Evolutionary conservation across 768 basidiomycete species (phyloP), one percentile per base, ranked within the genome.

Genomic region (Leccinellum rugosiceps): DNA sequence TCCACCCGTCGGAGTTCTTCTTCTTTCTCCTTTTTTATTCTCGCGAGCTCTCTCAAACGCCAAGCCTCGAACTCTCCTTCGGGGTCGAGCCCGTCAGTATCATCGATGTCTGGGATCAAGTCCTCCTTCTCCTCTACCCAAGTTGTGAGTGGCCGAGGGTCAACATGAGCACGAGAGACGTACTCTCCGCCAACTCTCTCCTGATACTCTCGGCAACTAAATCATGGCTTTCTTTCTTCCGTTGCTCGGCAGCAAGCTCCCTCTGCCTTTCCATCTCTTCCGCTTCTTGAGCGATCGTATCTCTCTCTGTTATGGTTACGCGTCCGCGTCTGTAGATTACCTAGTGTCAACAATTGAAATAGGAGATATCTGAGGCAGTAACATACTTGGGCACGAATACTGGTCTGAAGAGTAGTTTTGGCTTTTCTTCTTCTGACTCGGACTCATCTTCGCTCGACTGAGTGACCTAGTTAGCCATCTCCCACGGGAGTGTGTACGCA

Each of bases 1-100:
- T 86, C 80, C 65, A 97, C 94, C 4, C 88, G 81, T 15, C 77
- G 81, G 7, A 94, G 70, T 57, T 90, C 87, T 0, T 88, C 93
- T 70, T 97, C 93, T 72, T 95, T 92, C 75, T 99, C 97, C 54
- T 87, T 83, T 73, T 96, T 93, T 59, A 99, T 91, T 59, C 97
- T 83, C n/a, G 80, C 86, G 8, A 99, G 82, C 70, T 99, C 97
- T 58, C 97, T 85, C 50, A 98, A 73, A 55, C 97, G 83, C 97
- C 97, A 99, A 4, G 88, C 92, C 67, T 98, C 95, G 63, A 99
- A 99, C 72, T 98, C 97, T 52, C 72, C 86, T 15, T 83, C 80
- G 2, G 94, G 91, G 66, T 98, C 94, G 49, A 94, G 69, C 1
- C 92, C 96, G 65, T 99, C 97, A 5, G 92, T 90, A 71, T 99